A percentile compares a stretch with the other conserved stretches of the same genome.
These are phyloP conservation scores for Trichophaea hybrida DNA, from an alignment of 2,329 filamentous ascomycete species.

Conservation along the genomic window DNA sequence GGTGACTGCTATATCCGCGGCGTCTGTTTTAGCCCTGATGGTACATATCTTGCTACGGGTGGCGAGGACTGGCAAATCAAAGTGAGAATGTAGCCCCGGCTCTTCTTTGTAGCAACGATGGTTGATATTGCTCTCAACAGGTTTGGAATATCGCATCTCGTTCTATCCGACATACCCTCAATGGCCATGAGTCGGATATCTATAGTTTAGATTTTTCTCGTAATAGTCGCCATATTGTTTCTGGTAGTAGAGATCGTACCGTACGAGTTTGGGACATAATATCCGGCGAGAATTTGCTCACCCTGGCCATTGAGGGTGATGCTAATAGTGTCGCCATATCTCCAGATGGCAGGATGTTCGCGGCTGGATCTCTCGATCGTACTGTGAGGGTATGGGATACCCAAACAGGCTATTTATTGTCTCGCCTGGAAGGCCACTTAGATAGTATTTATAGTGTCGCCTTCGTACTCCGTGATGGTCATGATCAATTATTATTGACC, in stretches of 20 bases:
- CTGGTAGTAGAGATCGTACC: slow-evolving; percentile 84
- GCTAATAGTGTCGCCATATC: slow-evolving; percentile 97
- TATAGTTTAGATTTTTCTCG: slow-evolving; percentile 92
- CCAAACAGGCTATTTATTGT: slow-evolving; percentile 67
- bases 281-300: slow-evolving; percentile 64
- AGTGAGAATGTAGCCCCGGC: slow-evolving; percentile 41
- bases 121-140: slow-evolving; percentile 33
- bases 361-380: slow-evolving; percentile 90
- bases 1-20: slow-evolving; percentile 94
- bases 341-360: slow-evolving; percentile 83
- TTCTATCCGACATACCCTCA: slow-evolving; percentile 79
- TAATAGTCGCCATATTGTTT: slow-evolving; percentile 86
- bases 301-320: slow-evolving; percentile 84
- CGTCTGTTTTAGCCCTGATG: slow-evolving; percentile 96
- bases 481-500: slow-evolving; percentile 80
- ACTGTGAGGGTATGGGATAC: slow-evolving; percentile 97
- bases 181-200: slow-evolving; percentile 97
- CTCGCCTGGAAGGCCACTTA: slow-evolving; percentile 90
- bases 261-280: slow-evolving; percentile 95
- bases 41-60: slow-evolving; percentile 82
- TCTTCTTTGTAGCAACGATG: neutral
- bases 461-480: slow-evolving; percentile 88
- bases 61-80: slow-evolving; percentile 96
- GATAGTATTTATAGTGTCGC: slow-evolving; percentile 94
- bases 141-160: slow-evolving; percentile 86